Base-by-base conservation (phyloP, 228 moss, liverwort and hornwort species). In the Sphagnum fallax region DNA sequence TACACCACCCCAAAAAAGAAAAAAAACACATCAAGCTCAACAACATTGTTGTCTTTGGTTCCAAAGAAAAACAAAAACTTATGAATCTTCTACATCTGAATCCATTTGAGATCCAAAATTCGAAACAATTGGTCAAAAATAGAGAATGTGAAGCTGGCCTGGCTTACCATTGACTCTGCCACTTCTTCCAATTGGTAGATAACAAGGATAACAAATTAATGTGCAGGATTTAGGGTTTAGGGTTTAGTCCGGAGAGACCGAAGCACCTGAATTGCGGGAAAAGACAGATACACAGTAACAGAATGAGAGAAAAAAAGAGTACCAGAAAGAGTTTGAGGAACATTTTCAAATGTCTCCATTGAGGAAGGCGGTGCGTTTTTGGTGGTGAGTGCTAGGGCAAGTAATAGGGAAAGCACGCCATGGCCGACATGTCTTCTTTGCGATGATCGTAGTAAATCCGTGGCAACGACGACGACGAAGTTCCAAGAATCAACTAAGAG, bases 241-340 rank as follows among this genome's bases (percentile, higher is more conserved):
- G 32, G 32, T 32, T 32, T 32, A 32, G 32, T 32, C 32, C 2
- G 32, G 32, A 32, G 32, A 32, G 32, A 8, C 55, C 2, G 55
- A 55, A 8, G 9, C 12, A 55, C 2, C 55, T 55, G 9, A 55
- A 55, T 55, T 55, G 8, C 55, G 12, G 55, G 55, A 47, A 6
- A 32, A 16, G 4, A 49, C 69, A 73, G 55, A 47, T 55, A 10
- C 4, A 53, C 16, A 5, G 52, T 7, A 5, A 10, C 4, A 0
- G n/a, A 18, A 49, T 10, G n/a, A 60, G 65, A 66, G 10, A 62
- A 14, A 18, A n/a, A 52, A 53, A 58, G 5, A 16, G 69, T 57
- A 93, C 98, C 93, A 68, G 98, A 93, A 11, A 90, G 81, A 66
- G 93, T 91, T 80, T 86, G 90, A 1, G 93, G 98, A 65, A 93